Conservation (phyloP, 148 eudicot species). For the Silene latifolia region DNA sequence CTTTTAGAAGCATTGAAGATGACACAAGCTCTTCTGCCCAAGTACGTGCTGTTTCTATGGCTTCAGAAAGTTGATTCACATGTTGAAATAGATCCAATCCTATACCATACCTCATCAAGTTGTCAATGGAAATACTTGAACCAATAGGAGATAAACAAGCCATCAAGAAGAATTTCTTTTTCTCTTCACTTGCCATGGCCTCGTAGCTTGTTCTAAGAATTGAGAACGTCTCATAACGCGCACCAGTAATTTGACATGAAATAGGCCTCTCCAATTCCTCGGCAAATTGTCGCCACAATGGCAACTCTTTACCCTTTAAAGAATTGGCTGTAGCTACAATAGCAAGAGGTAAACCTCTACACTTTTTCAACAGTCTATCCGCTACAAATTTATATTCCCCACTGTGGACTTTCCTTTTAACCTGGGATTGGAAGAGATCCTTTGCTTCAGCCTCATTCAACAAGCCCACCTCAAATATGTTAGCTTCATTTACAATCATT, state of each 20-base stretch:
- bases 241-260: neutral
- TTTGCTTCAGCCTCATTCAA: neutral
- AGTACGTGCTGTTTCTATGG: neutral
- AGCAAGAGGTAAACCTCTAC: neutral
- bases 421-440: neutral
- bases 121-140: neutral
- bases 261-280: neutral
- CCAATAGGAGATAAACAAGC: neutral
- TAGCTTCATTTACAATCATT: neutral
- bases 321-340: neutral
- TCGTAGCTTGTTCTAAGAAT: neutral
- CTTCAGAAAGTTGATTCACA: slow-evolving; percentile 11
- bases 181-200: neutral
- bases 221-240: neutral
- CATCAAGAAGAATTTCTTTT: no score
- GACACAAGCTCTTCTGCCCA: slow-evolving; percentile 13
- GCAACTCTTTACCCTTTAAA: neutral
- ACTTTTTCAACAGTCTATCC: neutral
- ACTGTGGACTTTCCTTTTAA: neutral
- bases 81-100: slow-evolving; percentile 11
- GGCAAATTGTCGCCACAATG: neutral
- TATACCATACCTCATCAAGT: slow-evolving; percentile 16
- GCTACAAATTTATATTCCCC: neutral
- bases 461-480: neutral
- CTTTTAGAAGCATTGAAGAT: slow-evolving; percentile 8